These are phyloP conservation scores for Botrytis medusae DNA, from an alignment of 2,329 filamentous ascomycete species.

Conservation along the genomic window DNA sequence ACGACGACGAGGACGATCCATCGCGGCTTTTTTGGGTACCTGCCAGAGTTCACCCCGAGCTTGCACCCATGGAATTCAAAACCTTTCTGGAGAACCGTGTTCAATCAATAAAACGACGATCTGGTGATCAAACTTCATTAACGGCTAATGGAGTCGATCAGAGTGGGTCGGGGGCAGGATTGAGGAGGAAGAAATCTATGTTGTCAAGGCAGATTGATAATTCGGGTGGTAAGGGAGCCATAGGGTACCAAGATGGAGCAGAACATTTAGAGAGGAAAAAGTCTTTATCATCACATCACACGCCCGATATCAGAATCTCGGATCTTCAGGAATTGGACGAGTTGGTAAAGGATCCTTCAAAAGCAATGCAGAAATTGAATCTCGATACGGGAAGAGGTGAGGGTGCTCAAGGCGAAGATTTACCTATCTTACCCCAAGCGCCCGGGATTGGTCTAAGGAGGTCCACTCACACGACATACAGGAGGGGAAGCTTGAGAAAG, in stretches of 20 bases:
- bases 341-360: conserved; percentile 76
- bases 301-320: conserved; percentile 59
- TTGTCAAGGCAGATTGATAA: conserved; percentile 87
- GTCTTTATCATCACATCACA: conserved; percentile 53
- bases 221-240: conserved; percentile 54
- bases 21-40: conserved; percentile 94
- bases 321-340: conserved; percentile 71
- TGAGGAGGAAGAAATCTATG: conserved; percentile 92
- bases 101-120: conserved; percentile 82
- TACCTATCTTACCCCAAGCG: conserved; percentile 78
- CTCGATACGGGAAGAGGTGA: conserved; percentile 39
- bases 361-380: conserved; percentile 67
- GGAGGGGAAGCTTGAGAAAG: conserved; percentile 80
- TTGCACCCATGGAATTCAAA: conserved; percentile 95
- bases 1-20: conserved; percentile 82
- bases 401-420: conserved; percentile 58
- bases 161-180: conserved; percentile 55
- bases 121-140: conserved; percentile 68
- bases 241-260: conserved; percentile 78
- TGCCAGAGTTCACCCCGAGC: conserved; percentile 86
- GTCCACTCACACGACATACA: conserved; percentile 88
- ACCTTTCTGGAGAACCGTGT: conserved; percentile 93
- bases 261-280: conserved; percentile 74
- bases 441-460: conserved; percentile 78
- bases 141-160: conserved; percentile 55